phyloP scores from a whole-genome alignment of 345 rosid species.

The Pistacia vera region DNA sequence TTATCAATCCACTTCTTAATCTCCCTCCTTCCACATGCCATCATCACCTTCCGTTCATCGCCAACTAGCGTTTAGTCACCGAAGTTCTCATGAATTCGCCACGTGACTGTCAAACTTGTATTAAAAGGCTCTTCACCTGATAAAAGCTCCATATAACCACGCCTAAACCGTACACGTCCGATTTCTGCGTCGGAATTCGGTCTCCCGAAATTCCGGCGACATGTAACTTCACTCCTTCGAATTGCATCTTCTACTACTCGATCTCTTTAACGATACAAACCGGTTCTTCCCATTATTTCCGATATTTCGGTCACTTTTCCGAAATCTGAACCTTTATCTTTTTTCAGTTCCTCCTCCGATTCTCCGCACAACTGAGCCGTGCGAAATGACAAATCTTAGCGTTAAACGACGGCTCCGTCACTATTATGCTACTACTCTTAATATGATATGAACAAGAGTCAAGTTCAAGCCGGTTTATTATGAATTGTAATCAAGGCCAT shows the following conservation, averaged over 20 bases:
- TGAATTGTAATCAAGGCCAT: conserved; percentile 90
- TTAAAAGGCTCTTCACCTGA: conserved; percentile 80
- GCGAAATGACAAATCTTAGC: conserved; percentile 82
- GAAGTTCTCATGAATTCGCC: conserved; percentile 58
- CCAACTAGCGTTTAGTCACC: conserved; percentile 55
- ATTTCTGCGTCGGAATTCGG: conserved; percentile 62
- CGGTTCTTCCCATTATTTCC: conserved; percentile 21
- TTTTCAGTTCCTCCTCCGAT: conserved; percentile 32
- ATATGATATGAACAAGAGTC: conserved; percentile 70
- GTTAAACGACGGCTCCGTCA: conserved; percentile 64
- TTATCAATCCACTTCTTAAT: conserved; percentile 75
- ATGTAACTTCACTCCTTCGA: conserved; percentile 82
- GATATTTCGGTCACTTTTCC: conserved; percentile 21
- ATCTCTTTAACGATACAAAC: conserved; percentile 23
- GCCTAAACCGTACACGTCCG: conserved; percentile 83
- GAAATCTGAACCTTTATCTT: not conserved
- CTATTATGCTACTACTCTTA: conserved; percentile 64
- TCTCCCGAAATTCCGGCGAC: conserved; percentile 71
- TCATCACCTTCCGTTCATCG: conserved; percentile 33
- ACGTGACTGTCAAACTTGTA: conserved; percentile 47
- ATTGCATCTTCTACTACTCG: conserved; percentile 39
- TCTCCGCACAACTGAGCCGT: conserved; percentile 85
- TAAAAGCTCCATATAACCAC: conserved; percentile 72
- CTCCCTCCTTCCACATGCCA: conserved; percentile 33
- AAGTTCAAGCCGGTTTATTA: conserved; percentile 69